A percentile compares a stretch with the other conserved stretches of the same genome.
phyloP scores from a whole-genome alignment of 495 filamentous ascomycete genomes.

The Opeltia flavorubescens region DNA sequence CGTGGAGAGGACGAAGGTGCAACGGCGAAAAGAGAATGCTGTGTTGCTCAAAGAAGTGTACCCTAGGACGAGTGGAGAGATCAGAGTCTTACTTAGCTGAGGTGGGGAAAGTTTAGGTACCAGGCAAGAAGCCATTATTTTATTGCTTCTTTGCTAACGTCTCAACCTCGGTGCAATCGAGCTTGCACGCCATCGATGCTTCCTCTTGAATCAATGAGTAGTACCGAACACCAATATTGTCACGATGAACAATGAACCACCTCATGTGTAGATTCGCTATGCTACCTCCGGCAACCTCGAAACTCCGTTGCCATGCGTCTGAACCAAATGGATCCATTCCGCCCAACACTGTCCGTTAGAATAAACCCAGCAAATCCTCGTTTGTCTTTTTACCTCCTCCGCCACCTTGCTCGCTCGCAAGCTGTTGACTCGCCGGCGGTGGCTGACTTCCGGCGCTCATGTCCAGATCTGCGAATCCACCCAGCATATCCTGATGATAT shows the following conservation, averaged over 20 bases:
- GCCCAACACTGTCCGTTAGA: constrained; percentile 33
- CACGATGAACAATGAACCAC: too few species aligned
- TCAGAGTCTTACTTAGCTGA: constrained; percentile 58
- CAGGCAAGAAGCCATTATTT: too few species aligned
- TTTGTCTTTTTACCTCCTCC: constrained; percentile 45
- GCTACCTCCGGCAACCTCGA: not conserved
- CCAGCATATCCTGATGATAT: constrained; percentile 51
- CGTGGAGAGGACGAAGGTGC: constrained; percentile 24
- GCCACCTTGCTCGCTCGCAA: not conserved
- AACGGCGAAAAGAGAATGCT: constrained; percentile 22
- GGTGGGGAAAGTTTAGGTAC: not conserved
- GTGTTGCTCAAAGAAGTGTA: constrained; percentile 53
- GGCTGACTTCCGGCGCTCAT: constrained; percentile 42
- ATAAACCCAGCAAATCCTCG: constrained; percentile 83
- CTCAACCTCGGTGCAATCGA: not conserved
- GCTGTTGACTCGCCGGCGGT: constrained; percentile 37
- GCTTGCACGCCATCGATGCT: too few species aligned
- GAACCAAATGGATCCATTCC: too few species aligned
- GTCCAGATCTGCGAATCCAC: constrained; percentile 71
- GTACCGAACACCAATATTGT: too few species aligned
- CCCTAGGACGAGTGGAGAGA: constrained; percentile 74
- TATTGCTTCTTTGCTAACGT: not conserved
- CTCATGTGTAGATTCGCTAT: not conserved
- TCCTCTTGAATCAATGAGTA: too few species aligned
- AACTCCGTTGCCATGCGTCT: not conserved